Evolutionary conservation across 176 grass and related monocot genomes (phyloP), one percentile per base, ranked within the genome.

Genomic region (Dendrocalamus sinicus): DNA sequence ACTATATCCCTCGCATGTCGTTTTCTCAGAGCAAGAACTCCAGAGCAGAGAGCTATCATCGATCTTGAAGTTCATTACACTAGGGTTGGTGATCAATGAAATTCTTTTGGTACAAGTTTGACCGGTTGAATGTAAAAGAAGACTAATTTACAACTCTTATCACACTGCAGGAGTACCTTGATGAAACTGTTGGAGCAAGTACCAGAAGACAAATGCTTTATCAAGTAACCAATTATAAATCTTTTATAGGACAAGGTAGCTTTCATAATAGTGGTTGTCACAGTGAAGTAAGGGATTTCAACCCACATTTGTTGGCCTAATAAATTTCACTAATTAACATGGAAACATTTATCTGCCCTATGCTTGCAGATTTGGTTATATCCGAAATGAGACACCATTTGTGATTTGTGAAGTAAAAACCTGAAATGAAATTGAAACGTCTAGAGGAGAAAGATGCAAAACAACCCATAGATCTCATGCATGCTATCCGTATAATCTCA

Each of bases 21-120:
- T 75, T 90, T 96, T 83, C 59, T 96, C 69, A 86, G 89, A 81
- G 91, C 94, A 74, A 96, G 87, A 75, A 96, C 89, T 70, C 91
- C 94, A 9, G 89, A 93, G 46, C 74, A 93, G 24, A 96, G 94
- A 72, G 94, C 94, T 69, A 12, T 71, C 65, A 78, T 96, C 44
- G 94, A 96, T 86, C 88, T 93, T 72, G 94, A 96, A 90, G 82
- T 89, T 54, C 94, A 96, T 90, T 96, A 93, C 67, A 96, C 94
- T 16, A 91, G 72, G 84, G 94, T 96, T 67, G 13, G 76, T 72
- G 9, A 46, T 24, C 23, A 63, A 23, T 72, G 13, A 51, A 5
- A 9, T n/a, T 45, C 66, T 39, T 39, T 40, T 46, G 80, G 28
- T 43, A 8, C 53, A 17, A 20, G 6, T 67, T 62, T 2, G 0